Conservation (phyloP, 2,329 filamentous ascomycete genomes). For the Monascus ruber region DNA sequence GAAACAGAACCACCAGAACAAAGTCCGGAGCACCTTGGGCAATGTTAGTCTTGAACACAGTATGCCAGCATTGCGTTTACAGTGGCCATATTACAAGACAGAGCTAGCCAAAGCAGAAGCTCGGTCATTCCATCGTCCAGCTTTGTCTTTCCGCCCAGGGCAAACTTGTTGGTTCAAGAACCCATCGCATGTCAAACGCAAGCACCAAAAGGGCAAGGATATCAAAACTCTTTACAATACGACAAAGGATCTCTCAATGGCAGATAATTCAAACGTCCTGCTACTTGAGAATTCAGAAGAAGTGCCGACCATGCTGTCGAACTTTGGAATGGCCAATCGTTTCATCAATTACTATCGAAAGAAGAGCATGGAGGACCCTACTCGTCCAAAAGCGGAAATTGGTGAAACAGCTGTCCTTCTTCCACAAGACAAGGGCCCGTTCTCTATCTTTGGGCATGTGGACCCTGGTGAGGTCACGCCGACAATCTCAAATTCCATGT, state of each 20-base stretch:
- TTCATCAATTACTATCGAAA: conserved; percentile 95
- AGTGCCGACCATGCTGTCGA: conserved; percentile 79
- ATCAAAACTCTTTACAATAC: conserved; percentile 66
- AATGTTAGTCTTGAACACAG: conserved; percentile 91
- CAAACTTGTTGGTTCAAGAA: conserved; percentile 62
- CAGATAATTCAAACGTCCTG: conserved; percentile 77
- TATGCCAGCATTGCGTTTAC: conserved; percentile 77
- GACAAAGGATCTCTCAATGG: conserved; percentile 72
- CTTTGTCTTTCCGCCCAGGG: conserved; percentile 59
- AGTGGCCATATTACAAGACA: conserved; percentile 93
- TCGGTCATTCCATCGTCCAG: conserved; percentile 73
- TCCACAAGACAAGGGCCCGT: conserved; percentile 90
- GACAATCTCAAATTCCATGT: conserved; percentile 91
- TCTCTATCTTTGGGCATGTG: conserved; percentile 88
- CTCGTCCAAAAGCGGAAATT: conserved; percentile 67
- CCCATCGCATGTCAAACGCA: conserved; percentile 64
- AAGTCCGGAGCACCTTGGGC: conserved; percentile 82
- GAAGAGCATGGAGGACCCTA: conserved; percentile 65
- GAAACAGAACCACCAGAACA: conserved; percentile 94
- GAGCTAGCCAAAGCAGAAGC: conserved; percentile 61
- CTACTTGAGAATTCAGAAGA: conserved; percentile 95
- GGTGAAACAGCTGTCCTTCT: conserved; percentile 82
- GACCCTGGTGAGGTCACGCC: conserved; percentile 82
- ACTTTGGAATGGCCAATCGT: conserved; percentile 93
- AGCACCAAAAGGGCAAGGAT: conserved; percentile 68